These are phyloP conservation scores for Epichloe uncinata DNA, from an alignment of 2,329 filamentous ascomycete species.

Conservation along the genomic window DNA sequence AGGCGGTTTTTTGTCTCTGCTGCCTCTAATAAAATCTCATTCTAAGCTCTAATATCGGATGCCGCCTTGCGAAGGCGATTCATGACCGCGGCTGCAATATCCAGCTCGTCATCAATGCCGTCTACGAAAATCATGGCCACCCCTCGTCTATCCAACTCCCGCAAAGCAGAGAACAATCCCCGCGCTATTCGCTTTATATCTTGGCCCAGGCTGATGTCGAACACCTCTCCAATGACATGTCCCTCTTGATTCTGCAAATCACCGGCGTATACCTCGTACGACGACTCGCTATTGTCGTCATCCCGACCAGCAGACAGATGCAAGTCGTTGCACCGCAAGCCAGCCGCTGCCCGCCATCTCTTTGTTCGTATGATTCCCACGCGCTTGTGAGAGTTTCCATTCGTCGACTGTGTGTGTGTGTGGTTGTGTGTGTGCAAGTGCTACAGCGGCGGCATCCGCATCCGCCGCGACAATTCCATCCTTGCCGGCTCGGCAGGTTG, in stretches of 20 bases:
- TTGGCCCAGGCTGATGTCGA: conserved; percentile 62
- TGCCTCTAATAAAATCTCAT: background rate
- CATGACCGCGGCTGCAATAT: conserved; percentile 79
- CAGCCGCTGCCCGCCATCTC: conserved; percentile 34
- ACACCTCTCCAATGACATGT: conserved; percentile 27
- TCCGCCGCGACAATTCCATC: conserved; percentile 25
- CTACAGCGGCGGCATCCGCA: conserved; percentile 11
- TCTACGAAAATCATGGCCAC: conserved; percentile 85
- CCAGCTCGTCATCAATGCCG: conserved; percentile 65
- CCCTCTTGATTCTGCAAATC: conserved; percentile 22
- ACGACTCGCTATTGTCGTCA: conserved; percentile 11
- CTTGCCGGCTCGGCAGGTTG: conserved; percentile 23
- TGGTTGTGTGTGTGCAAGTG: conserved; percentile 2
- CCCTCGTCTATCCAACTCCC: conserved; percentile 67
- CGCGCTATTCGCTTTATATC: conserved; percentile 66
- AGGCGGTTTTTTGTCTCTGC: background rate
- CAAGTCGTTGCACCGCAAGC: conserved; percentile 22
- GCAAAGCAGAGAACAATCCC: conserved; percentile 73
- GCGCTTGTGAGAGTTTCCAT: conserved; percentile 15
- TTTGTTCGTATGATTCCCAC: conserved; percentile 44
- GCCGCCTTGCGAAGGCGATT: conserved; percentile 71
- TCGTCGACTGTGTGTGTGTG: conserved; percentile 6
- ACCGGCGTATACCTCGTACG: conserved; percentile 28
- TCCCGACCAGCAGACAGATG: conserved; percentile 8
- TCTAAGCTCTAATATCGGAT: conserved; percentile 41